Evolutionary conservation across 31 red algal genomes (phyloP).

Genomic region (Asparagopsis taxiformis): DNA sequence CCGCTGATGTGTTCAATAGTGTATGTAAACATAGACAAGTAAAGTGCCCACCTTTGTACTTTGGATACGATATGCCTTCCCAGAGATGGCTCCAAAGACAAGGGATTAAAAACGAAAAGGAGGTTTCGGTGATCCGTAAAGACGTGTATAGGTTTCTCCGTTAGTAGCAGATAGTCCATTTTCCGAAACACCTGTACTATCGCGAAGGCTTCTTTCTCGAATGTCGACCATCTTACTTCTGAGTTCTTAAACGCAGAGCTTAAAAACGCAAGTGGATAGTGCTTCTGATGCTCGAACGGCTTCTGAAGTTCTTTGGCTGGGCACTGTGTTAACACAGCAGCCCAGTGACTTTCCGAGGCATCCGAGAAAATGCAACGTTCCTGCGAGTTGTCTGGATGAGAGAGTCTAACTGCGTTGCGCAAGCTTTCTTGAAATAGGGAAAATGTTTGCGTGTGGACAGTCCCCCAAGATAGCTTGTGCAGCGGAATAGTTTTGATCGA

Average conservation of each 20-base stretch:
- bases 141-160: neutral
- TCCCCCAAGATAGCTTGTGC: neutral
- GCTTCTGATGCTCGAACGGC: neutral
- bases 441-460: neutral
- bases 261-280: conserved; percentile 4
- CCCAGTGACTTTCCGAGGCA: neutral
- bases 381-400: neutral
- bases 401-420: neutral
- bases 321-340: neutral
- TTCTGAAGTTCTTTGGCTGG: neutral
- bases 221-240: conserved; percentile 8
- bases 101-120: conserved; percentile 28
- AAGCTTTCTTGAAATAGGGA: neutral
- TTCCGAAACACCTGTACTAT: conserved; percentile 14
- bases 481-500: neutral
- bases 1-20: conserved; percentile 21
- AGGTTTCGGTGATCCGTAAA: conserved; percentile 27
- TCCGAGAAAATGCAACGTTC: neutral
- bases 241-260: neutral
- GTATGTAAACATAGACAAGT: neutral
- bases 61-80: conserved; percentile 15
- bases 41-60: neutral
- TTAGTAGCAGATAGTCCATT: neutral
- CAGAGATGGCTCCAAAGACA: conserved; percentile 7
- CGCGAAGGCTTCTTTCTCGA: conserved; percentile 9